Conservation (phyloP, 1,284 basidiomycete species). For the Ceratobasidium theobromae region DNA sequence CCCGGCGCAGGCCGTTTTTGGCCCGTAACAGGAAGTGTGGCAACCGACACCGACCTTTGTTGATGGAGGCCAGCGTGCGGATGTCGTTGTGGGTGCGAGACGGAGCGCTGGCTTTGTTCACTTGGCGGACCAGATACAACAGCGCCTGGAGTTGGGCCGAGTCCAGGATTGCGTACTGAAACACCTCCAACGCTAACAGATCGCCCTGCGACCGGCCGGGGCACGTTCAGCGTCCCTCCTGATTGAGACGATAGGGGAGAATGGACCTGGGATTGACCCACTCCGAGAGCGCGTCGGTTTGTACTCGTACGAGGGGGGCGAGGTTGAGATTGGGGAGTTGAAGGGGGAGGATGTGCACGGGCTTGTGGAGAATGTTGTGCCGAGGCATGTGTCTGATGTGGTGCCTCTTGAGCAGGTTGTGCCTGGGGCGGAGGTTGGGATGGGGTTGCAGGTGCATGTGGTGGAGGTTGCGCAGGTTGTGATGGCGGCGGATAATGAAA, state of each 20-base stretch:
- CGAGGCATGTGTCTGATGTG: background rate
- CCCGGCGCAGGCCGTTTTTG: conserved; percentile 20
- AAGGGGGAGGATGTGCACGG: background rate
- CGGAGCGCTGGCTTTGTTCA: background rate
- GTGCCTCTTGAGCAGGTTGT: conserved; percentile 1
- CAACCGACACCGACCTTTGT: background rate
- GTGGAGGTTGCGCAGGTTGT: background rate
- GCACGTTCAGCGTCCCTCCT: conserved; percentile 12
- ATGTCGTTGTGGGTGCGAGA: conserved; percentile 21
- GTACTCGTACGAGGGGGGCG: conserved; percentile 7
- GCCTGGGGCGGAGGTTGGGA: conserved; percentile 4
- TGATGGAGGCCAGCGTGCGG: background rate
- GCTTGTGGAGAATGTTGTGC: background rate
- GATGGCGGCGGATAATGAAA: background rate
- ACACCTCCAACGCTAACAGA: background rate
- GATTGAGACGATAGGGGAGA: background rate
- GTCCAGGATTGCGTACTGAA: too few species aligned
- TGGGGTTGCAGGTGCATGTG: background rate
- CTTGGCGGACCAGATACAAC: background rate
- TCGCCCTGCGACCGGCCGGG: conserved; percentile 11
- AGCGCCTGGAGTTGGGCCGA: background rate
- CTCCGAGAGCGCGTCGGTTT: conserved; percentile 8
- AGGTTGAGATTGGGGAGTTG: conserved; percentile 23
- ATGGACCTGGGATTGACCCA: background rate
- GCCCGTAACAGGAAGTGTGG: background rate